A percentile compares a stretch with the other conserved stretches of the same genome.
Conservation (phyloP, 164 flowering plant genomes). For the Kalanchoe fedtschenkoi region DNA sequence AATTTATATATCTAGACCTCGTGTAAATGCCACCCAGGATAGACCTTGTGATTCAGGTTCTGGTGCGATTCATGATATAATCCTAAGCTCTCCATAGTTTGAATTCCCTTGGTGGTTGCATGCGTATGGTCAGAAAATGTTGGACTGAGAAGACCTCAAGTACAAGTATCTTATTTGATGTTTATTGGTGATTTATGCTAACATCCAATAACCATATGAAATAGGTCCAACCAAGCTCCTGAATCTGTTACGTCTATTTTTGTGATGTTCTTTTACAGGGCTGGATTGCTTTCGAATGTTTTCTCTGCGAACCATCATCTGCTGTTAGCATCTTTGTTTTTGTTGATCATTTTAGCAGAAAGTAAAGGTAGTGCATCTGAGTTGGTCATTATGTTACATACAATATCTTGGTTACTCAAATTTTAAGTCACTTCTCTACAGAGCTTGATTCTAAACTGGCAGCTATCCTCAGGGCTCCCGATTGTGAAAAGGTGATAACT, state of each 20-base stretch:
- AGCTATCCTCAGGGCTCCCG: conserved; percentile 21
- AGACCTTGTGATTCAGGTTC: too few species aligned
- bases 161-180: too few species aligned
- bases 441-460: conserved; percentile 30
- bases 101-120: neutral
- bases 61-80: too few species aligned
- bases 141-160: too few species aligned
- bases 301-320: conserved; percentile 30
- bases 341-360: conserved; percentile 40
- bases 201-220: too few species aligned
- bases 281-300: conserved; percentile 24
- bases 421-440: conserved; percentile 12
- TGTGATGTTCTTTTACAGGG: conserved; percentile 22
- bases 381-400: neutral
- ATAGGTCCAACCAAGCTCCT: neutral
- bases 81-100: too few species aligned
- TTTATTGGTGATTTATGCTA: too few species aligned
- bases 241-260: neutral
- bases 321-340: conserved; percentile 30
- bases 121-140: too few species aligned
- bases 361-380: conserved; percentile 30
- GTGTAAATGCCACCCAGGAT: too few species aligned
- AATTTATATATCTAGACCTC: too few species aligned
- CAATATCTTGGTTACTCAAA: neutral
- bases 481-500: conserved; percentile 11